Evolutionary conservation across 768 basidiomycete species (phyloP).

Genomic region (Collybia sp.): DNA sequence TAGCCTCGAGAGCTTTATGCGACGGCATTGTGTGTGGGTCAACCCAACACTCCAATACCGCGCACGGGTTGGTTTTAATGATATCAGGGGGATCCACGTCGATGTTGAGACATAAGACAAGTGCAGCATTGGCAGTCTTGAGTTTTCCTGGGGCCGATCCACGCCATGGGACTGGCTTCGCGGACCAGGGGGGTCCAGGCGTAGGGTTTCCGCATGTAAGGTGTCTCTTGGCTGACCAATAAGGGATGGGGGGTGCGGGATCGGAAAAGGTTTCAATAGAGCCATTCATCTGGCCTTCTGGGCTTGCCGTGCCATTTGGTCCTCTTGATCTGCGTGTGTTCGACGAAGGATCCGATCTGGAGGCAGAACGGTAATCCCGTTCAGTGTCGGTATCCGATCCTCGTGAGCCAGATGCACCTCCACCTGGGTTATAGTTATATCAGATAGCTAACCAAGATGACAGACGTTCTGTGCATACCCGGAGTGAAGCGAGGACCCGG

Average conservation of each 20-base stretch:
- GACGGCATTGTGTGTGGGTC: conserved; percentile 92
- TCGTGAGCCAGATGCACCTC: conserved; percentile 19
- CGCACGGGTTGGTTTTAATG: conserved; percentile 95
- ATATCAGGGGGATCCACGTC: conserved; percentile 97
- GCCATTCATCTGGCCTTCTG: conserved; percentile 32
- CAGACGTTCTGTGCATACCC: conserved; percentile 10
- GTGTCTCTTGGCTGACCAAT: conserved; percentile 88
- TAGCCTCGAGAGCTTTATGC: conserved; percentile 89
- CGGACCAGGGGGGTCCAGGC: conserved; percentile 60
- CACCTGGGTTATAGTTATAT: conserved; percentile 15
- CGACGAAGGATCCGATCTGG: conserved; percentile 46
- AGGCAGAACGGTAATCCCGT: conserved; percentile 41
- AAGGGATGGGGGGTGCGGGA: conserved; percentile 62
- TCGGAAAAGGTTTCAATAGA: conserved; percentile 45
- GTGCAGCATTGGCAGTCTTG: conserved; percentile 85
- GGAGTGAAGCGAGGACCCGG: conserved; percentile 20
- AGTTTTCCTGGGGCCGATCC: conserved; percentile 77
- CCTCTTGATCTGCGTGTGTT: conserved; percentile 26
- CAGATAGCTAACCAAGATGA: not conserved
- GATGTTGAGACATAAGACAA: conserved; percentile 93
- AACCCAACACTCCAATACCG: conserved; percentile 94
- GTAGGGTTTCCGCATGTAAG: conserved; percentile 85
- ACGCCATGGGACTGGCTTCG: conserved; percentile 75
- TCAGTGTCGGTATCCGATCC: conserved; percentile 55
- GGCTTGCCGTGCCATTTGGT: conserved; percentile 20